Evolutionary conservation across 176 grass and related monocot species (phyloP), one percentile per base, ranked within the genome.

Genomic region (Hordeum marinum): DNA sequence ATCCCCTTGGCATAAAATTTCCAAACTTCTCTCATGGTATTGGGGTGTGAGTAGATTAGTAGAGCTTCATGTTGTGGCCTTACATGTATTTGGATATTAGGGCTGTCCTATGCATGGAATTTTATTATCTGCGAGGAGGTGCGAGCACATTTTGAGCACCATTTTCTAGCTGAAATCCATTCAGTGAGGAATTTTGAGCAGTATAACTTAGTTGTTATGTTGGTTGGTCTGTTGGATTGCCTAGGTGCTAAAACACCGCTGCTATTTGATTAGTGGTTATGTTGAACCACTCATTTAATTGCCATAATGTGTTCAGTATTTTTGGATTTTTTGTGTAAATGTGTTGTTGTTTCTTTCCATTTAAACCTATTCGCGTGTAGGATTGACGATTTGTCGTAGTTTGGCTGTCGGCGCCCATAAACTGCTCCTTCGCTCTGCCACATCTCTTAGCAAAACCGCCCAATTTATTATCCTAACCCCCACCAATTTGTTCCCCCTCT

Each of bases 81-180:
- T 4, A 3, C 32, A 7, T 18, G 21, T 69, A 18, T 75, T 17
- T 2, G 48, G 23, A 11, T 11, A 72, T 41, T 52, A 42, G 7
- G 25, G 24, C 18, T 11, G 21, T 59, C 27, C 27, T 42, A 48
- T 63, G 40, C 12, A 14, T 42, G 63, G 1, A 13, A 12, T 31
- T 54, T 62, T 34, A 83, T 90, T 68, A 37, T 72, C 31, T 85
- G 50, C 64, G 81, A 58, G 11, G 64, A 85, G 76, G 84, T 89
- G 6, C 6, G 61, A 86, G 12, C 68, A 91, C 20, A 85, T 32
- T 57, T 90, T 14, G 32, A 50, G 23, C 37, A 72, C 31, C 8
- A 78, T 55, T 55, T 1, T 48, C 45, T 48, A 13, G 6, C 13
- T 6, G 15, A 48, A 48, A 48, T 48, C 4, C 45, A 0, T 57